phyloP scores from a whole-genome alignment of 352 stramenopile species.

The Globisporangium nunn region DNA sequence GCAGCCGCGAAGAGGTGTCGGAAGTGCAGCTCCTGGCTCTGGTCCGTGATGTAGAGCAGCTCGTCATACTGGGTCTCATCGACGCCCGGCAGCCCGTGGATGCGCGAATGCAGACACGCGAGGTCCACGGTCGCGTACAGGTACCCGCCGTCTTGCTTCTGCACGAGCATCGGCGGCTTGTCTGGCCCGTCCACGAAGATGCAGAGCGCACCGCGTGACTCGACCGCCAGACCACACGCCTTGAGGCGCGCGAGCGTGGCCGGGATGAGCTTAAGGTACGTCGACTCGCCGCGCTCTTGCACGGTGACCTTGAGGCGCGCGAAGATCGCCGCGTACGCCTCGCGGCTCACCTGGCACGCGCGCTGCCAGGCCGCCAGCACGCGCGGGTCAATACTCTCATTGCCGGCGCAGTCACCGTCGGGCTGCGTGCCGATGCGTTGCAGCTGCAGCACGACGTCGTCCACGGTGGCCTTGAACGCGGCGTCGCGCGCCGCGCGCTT shows the following conservation, averaged over 20 bases:
- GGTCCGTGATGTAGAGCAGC: constrained; percentile 77
- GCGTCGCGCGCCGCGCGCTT: constrained; percentile 27
- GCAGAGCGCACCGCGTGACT: constrained; percentile 58
- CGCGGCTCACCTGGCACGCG: constrained; percentile 65
- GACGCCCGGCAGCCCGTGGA: constrained; percentile 60
- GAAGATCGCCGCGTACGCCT: constrained; percentile 61
- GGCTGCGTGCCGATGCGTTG: constrained; percentile 33
- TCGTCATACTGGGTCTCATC: constrained; percentile 68
- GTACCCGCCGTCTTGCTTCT: constrained; percentile 74
- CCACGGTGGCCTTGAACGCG: constrained; percentile 53
- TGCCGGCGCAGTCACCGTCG: not conserved
- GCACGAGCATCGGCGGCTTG: constrained; percentile 77
- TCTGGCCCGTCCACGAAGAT: constrained; percentile 65
- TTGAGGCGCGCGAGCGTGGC: constrained; percentile 37
- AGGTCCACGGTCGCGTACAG: constrained; percentile 78
- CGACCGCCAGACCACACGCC: constrained; percentile 33
- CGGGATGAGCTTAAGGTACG: constrained; percentile 57
- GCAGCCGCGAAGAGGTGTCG: constrained; percentile 67
- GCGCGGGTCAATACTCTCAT: constrained; percentile 20
- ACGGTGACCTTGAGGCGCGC: constrained; percentile 59
- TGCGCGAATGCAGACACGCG: constrained; percentile 60
- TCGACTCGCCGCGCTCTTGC: constrained; percentile 66
- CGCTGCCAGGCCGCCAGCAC: constrained; percentile 47
- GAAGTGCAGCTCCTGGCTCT: constrained; percentile 77
- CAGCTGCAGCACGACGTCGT: constrained; percentile 64